Evolutionary conservation across 352 stramenopile genomes (phyloP).

Genomic region (Achlya hypogyna): DNA sequence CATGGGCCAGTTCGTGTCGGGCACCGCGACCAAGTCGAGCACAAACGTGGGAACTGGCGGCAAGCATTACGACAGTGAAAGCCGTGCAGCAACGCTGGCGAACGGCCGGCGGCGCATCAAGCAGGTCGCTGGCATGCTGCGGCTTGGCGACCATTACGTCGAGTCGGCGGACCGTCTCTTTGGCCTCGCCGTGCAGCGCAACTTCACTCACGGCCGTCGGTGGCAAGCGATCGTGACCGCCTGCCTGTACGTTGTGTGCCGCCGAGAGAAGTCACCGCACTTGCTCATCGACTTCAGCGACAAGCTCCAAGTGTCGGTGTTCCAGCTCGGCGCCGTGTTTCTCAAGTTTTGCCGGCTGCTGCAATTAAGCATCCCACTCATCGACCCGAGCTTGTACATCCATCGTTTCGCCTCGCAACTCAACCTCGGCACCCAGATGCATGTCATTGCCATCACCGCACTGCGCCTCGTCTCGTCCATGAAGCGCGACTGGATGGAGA

Average conservation of each 20-base stretch:
- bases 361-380: constrained; percentile 95
- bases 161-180: constrained; percentile 95
- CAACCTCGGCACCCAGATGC: constrained; percentile 91
- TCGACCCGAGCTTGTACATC: constrained; percentile 98
- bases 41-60: constrained; percentile 70
- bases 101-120: constrained; percentile 91
- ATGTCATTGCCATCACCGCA: constrained; percentile 92
- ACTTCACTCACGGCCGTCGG: constrained; percentile 95
- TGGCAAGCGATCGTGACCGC: constrained; percentile 95
- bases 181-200: constrained; percentile 91
- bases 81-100: constrained; percentile 91
- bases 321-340: constrained; percentile 78
- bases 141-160: constrained; percentile 91
- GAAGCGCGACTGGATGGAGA: constrained; percentile 99
- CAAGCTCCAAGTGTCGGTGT: constrained; percentile 94
- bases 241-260: constrained; percentile 98
- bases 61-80: constrained; percentile 91
- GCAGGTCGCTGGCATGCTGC: constrained; percentile 90
- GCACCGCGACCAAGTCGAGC: constrained; percentile 82
- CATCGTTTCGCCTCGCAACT: constrained; percentile 96
- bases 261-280: constrained; percentile 95
- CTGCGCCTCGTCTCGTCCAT: constrained; percentile 94
- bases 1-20: constrained; percentile 94
- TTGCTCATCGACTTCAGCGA: constrained; percentile 99
- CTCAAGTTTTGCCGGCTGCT: constrained; percentile 90